phyloP scores from a whole-genome alignment of 179 eudicot genomes.

The Camellia oleifera region DNA sequence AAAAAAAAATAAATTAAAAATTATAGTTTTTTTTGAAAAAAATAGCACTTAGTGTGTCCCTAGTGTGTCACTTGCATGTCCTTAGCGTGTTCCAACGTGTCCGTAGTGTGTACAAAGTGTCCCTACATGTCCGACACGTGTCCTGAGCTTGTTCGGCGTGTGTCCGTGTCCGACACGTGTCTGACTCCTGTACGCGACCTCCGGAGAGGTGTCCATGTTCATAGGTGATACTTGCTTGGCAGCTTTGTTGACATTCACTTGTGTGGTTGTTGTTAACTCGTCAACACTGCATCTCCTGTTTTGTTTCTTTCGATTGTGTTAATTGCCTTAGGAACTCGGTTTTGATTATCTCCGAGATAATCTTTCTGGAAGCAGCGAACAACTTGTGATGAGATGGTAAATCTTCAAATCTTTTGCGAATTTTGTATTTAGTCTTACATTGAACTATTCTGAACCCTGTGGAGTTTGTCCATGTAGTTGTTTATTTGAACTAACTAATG shows the following conservation, averaged over 20 bases:
- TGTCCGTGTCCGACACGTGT: too few relatives aligned
- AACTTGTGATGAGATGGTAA: slow-evolving; percentile 98
- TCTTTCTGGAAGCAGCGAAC: slow-evolving; percentile 67
- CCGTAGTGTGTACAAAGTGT: too few relatives aligned
- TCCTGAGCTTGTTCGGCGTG: too few relatives aligned
- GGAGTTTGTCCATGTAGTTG: not conserved
- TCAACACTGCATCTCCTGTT: not conserved
- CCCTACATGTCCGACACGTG: too few relatives aligned
- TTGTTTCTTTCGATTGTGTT: slow-evolving; percentile 3
- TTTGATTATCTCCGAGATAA: slow-evolving; percentile 99
- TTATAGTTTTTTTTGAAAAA: too few relatives aligned
- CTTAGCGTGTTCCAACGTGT: too few relatives aligned
- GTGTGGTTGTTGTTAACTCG: not conserved
- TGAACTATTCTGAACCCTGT: not conserved
- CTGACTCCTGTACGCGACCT: too few relatives aligned
- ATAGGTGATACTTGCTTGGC: not conserved
- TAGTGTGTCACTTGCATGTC: too few relatives aligned
- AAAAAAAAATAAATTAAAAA: too few relatives aligned
- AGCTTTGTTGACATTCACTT: not conserved
- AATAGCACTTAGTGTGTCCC: too few relatives aligned
- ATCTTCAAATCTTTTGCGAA: slow-evolving; percentile 12
- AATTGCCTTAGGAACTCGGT: slow-evolving; percentile 80
- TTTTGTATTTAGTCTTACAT: not conserved
- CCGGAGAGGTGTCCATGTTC: too few relatives aligned
- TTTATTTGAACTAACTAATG: slow-evolving; percentile 7